Evolutionary conservation across 257 asterid genomes (phyloP).

Genomic region (Lithospermum erythrorhizon): DNA sequence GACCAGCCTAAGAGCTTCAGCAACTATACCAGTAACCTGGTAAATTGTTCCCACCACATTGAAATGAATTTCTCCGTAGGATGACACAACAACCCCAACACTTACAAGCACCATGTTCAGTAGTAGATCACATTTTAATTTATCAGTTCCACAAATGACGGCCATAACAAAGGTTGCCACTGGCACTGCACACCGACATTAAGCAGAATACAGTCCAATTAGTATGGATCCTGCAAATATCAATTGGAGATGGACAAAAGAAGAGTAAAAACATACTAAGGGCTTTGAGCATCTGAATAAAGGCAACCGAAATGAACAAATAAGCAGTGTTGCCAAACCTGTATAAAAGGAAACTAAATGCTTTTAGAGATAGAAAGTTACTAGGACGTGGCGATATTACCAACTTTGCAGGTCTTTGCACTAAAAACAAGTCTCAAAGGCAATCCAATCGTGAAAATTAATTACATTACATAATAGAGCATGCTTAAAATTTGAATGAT

Average conservation of each 20-base stretch:
- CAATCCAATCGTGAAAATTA: too few relatives aligned
- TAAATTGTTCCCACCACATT: constrained; percentile 87
- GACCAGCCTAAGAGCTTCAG: constrained; percentile 96
- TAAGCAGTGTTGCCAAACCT: constrained; percentile 99
- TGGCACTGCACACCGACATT: constrained; percentile 61
- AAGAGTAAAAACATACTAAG: constrained; percentile 52
- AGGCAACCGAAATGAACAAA: constrained; percentile 91
- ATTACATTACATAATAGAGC: neutral
- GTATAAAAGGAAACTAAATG: constrained; percentile 16
- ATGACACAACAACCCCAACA: constrained; percentile 84
- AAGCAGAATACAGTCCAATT: constrained; percentile 14
- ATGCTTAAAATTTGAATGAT: neutral
- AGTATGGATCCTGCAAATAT: constrained; percentile 13
- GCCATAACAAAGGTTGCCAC: constrained; percentile 96
- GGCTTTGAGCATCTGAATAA: constrained; percentile 99
- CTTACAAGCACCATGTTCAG: constrained; percentile 92
- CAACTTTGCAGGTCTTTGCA: neutral
- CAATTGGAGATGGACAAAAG: constrained; percentile 6
- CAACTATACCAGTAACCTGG: constrained; percentile 94
- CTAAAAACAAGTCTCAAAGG: neutral
- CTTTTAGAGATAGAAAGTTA: neutral
- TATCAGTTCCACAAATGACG: constrained; percentile 88
- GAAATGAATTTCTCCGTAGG: constrained; percentile 96
- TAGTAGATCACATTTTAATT: constrained; percentile 73
- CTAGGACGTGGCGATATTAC: neutral